Conservation (phyloP, 108 stramenopile species). For the Nannochloropsis salina region DNA sequence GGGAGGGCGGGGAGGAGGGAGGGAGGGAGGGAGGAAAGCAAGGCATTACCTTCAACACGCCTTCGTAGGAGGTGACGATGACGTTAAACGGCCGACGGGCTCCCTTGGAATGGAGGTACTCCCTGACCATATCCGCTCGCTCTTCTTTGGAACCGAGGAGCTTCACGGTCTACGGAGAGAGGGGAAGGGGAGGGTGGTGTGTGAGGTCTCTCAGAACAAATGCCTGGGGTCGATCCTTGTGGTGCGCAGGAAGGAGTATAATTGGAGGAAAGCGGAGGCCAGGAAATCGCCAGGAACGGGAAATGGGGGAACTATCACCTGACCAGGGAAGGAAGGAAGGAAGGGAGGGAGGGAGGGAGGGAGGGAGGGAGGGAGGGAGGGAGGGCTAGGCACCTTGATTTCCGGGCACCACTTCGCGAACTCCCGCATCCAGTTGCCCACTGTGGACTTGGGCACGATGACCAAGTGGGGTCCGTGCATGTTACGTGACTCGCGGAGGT, state of each 20-base stretch:
- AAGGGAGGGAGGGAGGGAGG: not conserved
- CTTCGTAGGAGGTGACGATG: conserved; percentile 90
- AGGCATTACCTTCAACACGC: conserved; percentile 24
- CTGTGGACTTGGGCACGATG: conserved; percentile 89
- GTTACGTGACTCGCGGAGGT: conserved; percentile 67
- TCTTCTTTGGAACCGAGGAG: conserved; percentile 91
- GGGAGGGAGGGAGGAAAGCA: not conserved
- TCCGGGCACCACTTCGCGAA: conserved; percentile 85
- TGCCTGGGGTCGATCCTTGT: too few species aligned
- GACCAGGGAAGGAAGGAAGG: not conserved
- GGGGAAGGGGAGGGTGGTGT: not conserved
- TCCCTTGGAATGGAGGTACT: conserved; percentile 58
- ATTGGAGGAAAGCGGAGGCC: too few species aligned
- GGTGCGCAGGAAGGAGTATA: too few species aligned
- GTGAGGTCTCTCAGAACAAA: too few species aligned
- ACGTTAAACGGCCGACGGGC: conserved; percentile 72
- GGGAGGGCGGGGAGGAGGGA: not conserved
- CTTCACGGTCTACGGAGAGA: conserved; percentile 34
- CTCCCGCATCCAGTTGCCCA: conserved; percentile 96
- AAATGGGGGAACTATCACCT: too few species aligned
- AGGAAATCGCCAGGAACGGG: not conserved
- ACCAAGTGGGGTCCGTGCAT: conserved; percentile 61
- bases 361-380: not conserved
- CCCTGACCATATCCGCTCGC: conserved; percentile 59
- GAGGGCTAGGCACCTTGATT: conserved; percentile 53